phyloP scores from a whole-genome alignment of 345 rosid genomes.

The Ricinus communis region DNA sequence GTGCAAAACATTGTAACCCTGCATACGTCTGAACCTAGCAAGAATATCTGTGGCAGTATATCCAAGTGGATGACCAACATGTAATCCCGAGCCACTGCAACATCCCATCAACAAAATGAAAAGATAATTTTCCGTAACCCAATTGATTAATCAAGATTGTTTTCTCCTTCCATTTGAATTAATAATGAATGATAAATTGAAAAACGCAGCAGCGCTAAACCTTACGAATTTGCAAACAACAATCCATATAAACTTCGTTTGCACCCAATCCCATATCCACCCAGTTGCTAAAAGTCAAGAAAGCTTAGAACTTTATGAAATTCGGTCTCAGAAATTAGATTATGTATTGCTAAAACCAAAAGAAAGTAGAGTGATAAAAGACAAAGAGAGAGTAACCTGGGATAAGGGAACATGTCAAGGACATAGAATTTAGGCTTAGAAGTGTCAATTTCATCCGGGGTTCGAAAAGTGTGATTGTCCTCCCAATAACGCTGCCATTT shows the following conservation, averaged over 20 bases:
- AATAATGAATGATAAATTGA: not conserved
- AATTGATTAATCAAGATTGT: not conserved
- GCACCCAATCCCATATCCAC: not conserved
- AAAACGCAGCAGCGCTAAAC: not conserved
- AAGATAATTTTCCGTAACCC: not conserved
- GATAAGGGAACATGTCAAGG: slow-evolving; percentile 99
- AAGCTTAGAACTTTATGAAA: not conserved
- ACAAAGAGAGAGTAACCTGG: slow-evolving; percentile 53
- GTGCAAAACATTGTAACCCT: slow-evolving; percentile 90
- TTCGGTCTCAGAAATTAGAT: not conserved
- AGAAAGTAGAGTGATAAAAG: not conserved
- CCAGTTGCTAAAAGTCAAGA: not conserved
- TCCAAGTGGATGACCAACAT: slow-evolving; percentile 95
- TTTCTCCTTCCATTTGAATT: not conserved
- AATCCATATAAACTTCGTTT: not conserved
- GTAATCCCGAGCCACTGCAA: slow-evolving; percentile 94
- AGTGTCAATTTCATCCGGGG: slow-evolving; percentile 80
- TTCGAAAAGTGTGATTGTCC: slow-evolving; percentile 65
- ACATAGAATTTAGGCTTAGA: slow-evolving; percentile 91
- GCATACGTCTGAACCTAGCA: slow-evolving; percentile 86
- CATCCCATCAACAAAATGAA: slow-evolving; percentile 5
- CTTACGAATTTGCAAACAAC: not conserved
- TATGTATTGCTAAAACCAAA: not conserved
- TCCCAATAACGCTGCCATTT: slow-evolving; percentile 94
- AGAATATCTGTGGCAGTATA: slow-evolving; percentile 93